Evolutionary conservation across 2,329 filamentous ascomycete genomes (phyloP).

Genomic region (Curvularia verruculosa): DNA sequence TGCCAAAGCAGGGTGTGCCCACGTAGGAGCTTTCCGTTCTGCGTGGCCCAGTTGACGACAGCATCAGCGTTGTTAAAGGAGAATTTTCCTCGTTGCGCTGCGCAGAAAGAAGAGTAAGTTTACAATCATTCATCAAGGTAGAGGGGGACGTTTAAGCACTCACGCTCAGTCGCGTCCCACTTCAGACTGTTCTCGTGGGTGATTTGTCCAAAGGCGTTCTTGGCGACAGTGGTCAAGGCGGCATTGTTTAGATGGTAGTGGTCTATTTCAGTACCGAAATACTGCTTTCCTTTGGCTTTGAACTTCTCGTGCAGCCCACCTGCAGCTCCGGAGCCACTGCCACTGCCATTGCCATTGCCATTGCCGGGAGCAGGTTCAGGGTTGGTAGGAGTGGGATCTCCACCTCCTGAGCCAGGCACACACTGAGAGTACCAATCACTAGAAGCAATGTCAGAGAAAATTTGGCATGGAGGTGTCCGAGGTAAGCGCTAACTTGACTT

Average conservation of each 20-base stretch:
- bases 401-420: constrained; percentile 18
- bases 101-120: neutral
- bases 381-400: constrained; percentile 7
- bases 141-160: constrained; percentile 27
- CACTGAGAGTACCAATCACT: constrained; percentile 58
- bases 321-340: neutral
- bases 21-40: constrained; percentile 64
- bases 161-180: constrained; percentile 64
- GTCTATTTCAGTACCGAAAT: constrained; percentile 66
- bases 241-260: constrained; percentile 59
- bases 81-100: constrained; percentile 53
- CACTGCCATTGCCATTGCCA: constrained; percentile 11
- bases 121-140: neutral
- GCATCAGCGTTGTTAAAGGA: constrained; percentile 63
- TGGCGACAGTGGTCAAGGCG: constrained; percentile 61
- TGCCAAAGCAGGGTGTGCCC: constrained; percentile 72
- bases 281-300: constrained; percentile 68
- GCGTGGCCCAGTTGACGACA: constrained; percentile 64
- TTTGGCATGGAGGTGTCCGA: neutral
- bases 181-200: constrained; percentile 74
- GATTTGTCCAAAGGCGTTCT: constrained; percentile 66
- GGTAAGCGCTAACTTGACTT: constrained; percentile 6
- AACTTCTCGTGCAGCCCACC: constrained; percentile 36
- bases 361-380: neutral
- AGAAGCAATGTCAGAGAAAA: neutral